Conservation (phyloP, 2,329 filamentous ascomycete species). For the Coniochaeta sp. region DNA sequence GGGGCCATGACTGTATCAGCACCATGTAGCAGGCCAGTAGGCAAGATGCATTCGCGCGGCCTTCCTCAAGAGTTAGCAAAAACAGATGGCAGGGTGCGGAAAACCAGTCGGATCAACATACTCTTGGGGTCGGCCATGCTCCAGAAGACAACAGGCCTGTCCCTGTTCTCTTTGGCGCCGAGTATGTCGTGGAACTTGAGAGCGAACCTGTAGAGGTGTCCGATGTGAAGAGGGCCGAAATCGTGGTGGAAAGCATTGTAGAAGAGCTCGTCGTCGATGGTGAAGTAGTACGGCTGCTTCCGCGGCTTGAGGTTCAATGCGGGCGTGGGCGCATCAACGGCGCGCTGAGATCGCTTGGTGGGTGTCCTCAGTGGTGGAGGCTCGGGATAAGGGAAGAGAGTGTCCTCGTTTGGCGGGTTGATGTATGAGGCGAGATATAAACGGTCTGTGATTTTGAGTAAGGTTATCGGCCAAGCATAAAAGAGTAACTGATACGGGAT, state of each 20-base stretch:
- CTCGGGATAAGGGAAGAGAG: constrained; percentile 75
- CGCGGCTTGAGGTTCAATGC: constrained; percentile 33
- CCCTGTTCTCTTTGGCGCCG: constrained; percentile 83
- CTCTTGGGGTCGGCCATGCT: constrained; percentile 87
- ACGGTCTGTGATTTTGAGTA: constrained; percentile 60
- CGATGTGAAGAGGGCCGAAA: constrained; percentile 95
- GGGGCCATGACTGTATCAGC: constrained; percentile 94
- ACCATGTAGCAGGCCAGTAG: constrained; percentile 98
- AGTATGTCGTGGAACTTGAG: constrained; percentile 94
- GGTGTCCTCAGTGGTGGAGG: constrained; percentile 53
- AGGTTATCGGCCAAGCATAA: constrained; percentile 16
- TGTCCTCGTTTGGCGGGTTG: constrained; percentile 70
- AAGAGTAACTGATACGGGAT: constrained; percentile 13
- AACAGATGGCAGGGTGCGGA: background rate
- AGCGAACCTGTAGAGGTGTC: constrained; percentile 93
- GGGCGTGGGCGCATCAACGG: constrained; percentile 49
- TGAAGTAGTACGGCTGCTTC: constrained; percentile 84
- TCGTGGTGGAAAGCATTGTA: constrained; percentile 99
- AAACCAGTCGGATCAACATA: constrained; percentile 42
- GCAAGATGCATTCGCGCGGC: constrained; percentile 88
- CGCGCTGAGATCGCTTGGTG: constrained; percentile 67
- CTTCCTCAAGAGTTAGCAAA: constrained; percentile 34
- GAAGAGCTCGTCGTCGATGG: constrained; percentile 81
- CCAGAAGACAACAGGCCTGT: constrained; percentile 91
- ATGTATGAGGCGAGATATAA: constrained; percentile 92